Base-by-base conservation (phyloP, 1,284 basidiomycete species). In the Apiotrichum domesticum region DNA sequence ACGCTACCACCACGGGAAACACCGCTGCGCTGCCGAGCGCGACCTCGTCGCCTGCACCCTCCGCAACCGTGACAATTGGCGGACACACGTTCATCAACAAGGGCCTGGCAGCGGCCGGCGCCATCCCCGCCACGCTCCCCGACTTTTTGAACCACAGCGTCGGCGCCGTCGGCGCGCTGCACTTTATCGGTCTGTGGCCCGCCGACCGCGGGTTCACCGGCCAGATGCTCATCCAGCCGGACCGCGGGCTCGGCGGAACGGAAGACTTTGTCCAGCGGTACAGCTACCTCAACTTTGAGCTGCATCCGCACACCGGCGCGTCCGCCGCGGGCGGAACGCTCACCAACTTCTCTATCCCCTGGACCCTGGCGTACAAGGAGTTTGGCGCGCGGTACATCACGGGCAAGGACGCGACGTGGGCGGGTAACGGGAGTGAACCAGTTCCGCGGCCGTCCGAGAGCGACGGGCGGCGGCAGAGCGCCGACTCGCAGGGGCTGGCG, bases 401-500 rank as follows among this genome's bases (percentile, higher is more conserved):
- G 32, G 85, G 86, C 2, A 77, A 86, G n/a, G 84, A 87, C 68
- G 78, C 85, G 0, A 59, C 72, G 0, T 79, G 75, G 4, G 76
- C 83, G 34, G 76, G 84, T 32, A 55, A 55, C n/a, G 55, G 48
- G 47, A 52, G 57, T 44, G 32, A 59, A 15, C 44, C 55, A 11
- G 42, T 58, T 35, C 63, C 66, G 14, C 57, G 65, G 56, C 14
- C 72, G 52, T 51, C 79, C 48, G 63, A 59, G 13, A 63, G 67
- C 9, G 77, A 82, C 61, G 8, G 8, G 7, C 73, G 79, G 41
- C 83, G 80, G 56, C 71, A 87, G 43, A 77, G 79, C 0, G 63
- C 86, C 13, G 86, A 88, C 64, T 73, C 79, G 1, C 85, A 88
- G 65, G 85, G 85, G 3, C 68, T 87, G 3, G 82, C 82, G 1